Conservation (phyloP, 257 asterid genomes). For the Jaltomata sinuosa region DNA sequence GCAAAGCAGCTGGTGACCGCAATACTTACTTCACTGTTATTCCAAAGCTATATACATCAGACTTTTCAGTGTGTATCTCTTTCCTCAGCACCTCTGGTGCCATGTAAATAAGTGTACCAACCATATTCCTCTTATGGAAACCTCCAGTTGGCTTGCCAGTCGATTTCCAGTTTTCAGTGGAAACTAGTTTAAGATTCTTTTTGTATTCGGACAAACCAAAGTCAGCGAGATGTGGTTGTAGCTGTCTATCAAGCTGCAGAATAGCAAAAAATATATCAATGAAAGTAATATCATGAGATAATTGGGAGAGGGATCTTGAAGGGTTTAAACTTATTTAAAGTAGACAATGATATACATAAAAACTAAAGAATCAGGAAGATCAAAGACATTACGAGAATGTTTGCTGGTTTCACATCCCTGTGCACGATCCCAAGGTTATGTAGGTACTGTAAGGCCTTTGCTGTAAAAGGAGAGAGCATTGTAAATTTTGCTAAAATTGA, state of each 20-base stretch:
- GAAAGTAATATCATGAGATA: not conserved
- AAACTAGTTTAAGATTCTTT: conserved; percentile 65
- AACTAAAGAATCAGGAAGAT: conserved; percentile 2
- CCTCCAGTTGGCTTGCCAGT: conserved; percentile 98
- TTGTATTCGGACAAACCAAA: conserved; percentile 87
- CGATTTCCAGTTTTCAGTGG: conserved; percentile 62
- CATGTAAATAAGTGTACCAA: conserved; percentile 95
- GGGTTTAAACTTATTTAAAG: conserved; percentile 9
- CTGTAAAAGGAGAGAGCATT: conserved; percentile 49
- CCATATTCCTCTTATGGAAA: conserved; percentile 92
- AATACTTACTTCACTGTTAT: conserved; percentile 68
- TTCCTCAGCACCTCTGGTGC: conserved; percentile 91
- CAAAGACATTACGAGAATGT: conserved; percentile 76
- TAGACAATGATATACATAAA: not conserved
- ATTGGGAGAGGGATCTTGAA: not conserved
- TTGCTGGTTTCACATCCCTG: conserved; percentile 97
- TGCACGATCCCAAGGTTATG: conserved; percentile 92
- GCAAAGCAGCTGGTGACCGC: conserved; percentile 3
- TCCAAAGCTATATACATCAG: conserved; percentile 95
- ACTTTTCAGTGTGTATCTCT: conserved; percentile 81
- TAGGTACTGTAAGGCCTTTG: conserved; percentile 72
- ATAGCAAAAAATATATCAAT: not conserved
- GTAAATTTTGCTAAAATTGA: conserved; percentile 11
- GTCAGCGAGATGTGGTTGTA: conserved; percentile 71
- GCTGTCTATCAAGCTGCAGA: conserved; percentile 62